Conservation (phyloP, 2,329 filamentous ascomycete genomes). For the Sporothrix pseudoabietina region DNA sequence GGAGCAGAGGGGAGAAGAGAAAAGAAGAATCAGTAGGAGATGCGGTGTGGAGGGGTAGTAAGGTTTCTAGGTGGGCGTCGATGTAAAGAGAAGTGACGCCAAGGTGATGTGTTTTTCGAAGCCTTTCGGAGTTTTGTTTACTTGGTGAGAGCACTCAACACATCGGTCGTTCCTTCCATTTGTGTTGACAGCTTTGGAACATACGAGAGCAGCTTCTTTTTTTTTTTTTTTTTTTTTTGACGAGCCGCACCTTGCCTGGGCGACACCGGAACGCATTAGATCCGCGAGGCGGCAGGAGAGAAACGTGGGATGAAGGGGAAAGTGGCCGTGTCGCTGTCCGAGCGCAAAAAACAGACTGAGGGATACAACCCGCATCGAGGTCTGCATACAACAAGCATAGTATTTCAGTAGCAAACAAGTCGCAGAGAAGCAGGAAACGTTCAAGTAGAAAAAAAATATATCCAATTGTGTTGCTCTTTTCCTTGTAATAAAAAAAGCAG, state of each 20-base stretch:
- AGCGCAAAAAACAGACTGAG: constrained; percentile 2
- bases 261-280: constrained; percentile 13
- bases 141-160: not conserved
- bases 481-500: not conserved
- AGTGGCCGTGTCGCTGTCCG: constrained; percentile 17
- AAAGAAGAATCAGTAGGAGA: not conserved
- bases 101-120: not conserved
- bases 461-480: not conserved
- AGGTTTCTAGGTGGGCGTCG: not conserved
- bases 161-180: not conserved
- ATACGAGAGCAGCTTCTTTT: not conserved
- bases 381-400: not conserved
- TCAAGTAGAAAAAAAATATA: not conserved
- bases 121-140: not conserved
- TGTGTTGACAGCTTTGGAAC: not conserved
- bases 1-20: not conserved
- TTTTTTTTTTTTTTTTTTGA: not conserved
- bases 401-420: not conserved
- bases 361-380: not conserved
- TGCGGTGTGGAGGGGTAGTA: not conserved
- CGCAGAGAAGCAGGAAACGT: not conserved
- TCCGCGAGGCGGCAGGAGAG: constrained; percentile 2
- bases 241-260: not conserved
- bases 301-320: not conserved
- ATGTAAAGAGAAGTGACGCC: too few species aligned